Conservation (phyloP, 2,329 filamentous ascomycete species). For the Pseudocercospora crystallina region DNA sequence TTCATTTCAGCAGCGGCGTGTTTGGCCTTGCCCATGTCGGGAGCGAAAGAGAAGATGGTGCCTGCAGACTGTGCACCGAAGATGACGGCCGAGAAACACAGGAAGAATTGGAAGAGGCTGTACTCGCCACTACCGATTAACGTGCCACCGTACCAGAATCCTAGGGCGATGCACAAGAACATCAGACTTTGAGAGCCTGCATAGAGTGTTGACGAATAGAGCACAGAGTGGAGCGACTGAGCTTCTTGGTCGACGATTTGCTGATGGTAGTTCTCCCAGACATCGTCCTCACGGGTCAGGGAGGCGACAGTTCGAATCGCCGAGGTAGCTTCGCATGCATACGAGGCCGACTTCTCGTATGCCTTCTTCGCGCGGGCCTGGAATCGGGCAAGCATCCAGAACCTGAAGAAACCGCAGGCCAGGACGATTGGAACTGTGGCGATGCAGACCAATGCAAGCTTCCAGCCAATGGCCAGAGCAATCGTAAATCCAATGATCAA, state of each 20-base stretch:
- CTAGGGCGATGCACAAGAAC: constrained; percentile 80
- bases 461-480: constrained; percentile 78
- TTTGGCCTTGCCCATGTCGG: constrained; percentile 91
- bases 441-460: constrained; percentile 79
- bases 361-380: constrained; percentile 75
- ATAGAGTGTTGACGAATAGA: constrained; percentile 76
- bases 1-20: constrained; percentile 79
- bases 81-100: constrained; percentile 83
- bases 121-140: constrained; percentile 72
- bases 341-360: constrained; percentile 78
- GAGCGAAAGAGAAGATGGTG: constrained; percentile 82
- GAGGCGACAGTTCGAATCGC: constrained; percentile 92
- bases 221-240: constrained; percentile 68
- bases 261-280: constrained; percentile 68
- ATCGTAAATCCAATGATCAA: constrained; percentile 71
- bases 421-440: constrained; percentile 75
- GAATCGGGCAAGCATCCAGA: constrained; percentile 79
- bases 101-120: constrained; percentile 81
- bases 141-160: constrained; percentile 88
- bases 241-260: constrained; percentile 67
- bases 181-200: constrained; percentile 80
- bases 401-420: constrained; percentile 81
- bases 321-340: constrained; percentile 89
- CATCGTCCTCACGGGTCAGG: constrained; percentile 81
- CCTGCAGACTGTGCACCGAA: constrained; percentile 92